Percentiles rank a stretch among this genome's conserved stretches.
These are phyloP conservation scores for Lactifluus pinguis DNA, from an alignment of 768 basidiomycete genomes.

Conservation along the genomic window DNA sequence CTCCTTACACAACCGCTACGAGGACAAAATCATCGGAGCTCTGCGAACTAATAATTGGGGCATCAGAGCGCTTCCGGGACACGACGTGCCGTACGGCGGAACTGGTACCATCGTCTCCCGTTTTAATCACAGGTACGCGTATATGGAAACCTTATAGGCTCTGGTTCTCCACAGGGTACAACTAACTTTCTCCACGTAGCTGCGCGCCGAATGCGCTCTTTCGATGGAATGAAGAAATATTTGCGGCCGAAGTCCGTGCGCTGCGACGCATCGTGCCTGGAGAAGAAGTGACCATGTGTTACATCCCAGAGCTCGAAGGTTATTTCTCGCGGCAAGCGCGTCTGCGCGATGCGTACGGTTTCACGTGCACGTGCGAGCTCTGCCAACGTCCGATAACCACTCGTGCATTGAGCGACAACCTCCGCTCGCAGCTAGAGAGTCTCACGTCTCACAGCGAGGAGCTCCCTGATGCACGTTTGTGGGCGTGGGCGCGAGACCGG, in stretches of 20 bases:
- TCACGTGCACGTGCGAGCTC: conserved; percentile 30
- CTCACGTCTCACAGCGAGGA: conserved; percentile 3
- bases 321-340: conserved; percentile 22
- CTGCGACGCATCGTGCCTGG: conserved; percentile 25
- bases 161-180: background rate
- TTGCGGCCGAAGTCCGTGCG: conserved; percentile 26
- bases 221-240: conserved; percentile 22
- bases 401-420: conserved; percentile 13
- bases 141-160: background rate
- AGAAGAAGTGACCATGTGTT: conserved; percentile 29
- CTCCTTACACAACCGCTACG: conserved; percentile 7
- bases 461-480: background rate
- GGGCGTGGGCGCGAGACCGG: conserved; percentile 2
- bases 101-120: conserved; percentile 21
- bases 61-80: conserved; percentile 7
- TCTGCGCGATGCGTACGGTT: conserved; percentile 25
- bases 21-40: conserved; percentile 9
- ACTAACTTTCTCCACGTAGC: background rate
- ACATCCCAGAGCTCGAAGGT: conserved; percentile 16
- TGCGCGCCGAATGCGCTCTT: conserved; percentile 20
- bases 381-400: conserved; percentile 21
- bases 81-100: conserved; percentile 19
- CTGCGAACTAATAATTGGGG: conserved; percentile 8
- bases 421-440: conserved; percentile 10
- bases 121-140: conserved; percentile 20